A percentile compares a stretch with the other conserved stretches of the same genome.
These are phyloP conservation scores for Athelia sp. DNA, from an alignment of 1,284 basidiomycete species.

Conservation along the genomic window DNA sequence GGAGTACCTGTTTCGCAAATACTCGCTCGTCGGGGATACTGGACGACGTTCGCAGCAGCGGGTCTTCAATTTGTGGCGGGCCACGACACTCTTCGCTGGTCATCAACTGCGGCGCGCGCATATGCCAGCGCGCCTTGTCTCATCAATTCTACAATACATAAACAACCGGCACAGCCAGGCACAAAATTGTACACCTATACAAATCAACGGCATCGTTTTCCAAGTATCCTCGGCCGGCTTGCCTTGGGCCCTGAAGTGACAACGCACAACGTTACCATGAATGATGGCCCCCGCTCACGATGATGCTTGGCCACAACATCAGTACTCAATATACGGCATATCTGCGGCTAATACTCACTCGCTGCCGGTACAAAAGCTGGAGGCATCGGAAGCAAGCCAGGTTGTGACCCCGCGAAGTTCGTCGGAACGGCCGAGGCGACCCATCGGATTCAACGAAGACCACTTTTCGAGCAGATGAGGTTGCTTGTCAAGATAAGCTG, in stretches of 20 bases:
- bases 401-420: conserved; percentile 36
- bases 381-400: conserved; percentile 34
- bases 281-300: conserved; percentile 2
- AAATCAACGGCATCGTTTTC: no score
- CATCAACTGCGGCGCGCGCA: no score
- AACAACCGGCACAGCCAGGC: no score
- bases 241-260: background rate
- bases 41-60: no score
- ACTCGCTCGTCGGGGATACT: no score
- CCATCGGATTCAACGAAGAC: conserved; percentile 73
- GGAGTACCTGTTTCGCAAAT: no score
- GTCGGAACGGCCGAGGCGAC: conserved; percentile 43
- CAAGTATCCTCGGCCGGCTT: no score
- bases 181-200: no score
- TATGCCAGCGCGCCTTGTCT: no score
- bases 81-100: no score
- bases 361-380: conserved; percentile 26
- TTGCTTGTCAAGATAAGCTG: conserved; percentile 66
- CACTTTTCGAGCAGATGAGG: conserved; percentile 68
- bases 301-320: background rate
- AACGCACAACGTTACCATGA: background rate
- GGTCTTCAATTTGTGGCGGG: no score
- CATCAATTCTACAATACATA: no score
- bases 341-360: conserved; percentile 16
- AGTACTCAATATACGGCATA: background rate